Evolutionary conservation across 2,329 filamentous ascomycete species (phyloP).

Genomic region (Claviceps purpurea): DNA sequence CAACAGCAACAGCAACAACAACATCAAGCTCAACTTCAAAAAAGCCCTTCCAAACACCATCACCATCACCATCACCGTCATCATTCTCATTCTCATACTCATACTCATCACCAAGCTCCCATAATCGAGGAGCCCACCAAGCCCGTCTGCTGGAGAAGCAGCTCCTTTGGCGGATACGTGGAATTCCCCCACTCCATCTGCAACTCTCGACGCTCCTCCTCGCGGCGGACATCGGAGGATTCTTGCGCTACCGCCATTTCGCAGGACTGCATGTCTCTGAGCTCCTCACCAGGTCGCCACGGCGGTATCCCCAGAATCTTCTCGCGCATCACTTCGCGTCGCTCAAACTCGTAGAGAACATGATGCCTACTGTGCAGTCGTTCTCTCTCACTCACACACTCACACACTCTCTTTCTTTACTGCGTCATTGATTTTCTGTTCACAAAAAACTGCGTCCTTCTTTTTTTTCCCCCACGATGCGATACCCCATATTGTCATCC

Average conservation of each 20-base stretch:
- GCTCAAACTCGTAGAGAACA: slow-evolving; percentile 1
- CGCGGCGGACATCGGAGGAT: slow-evolving; percentile 4
- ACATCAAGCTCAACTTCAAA: neutral
- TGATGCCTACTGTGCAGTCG: neutral
- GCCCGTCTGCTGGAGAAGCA: slow-evolving; percentile 1
- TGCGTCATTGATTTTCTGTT: neutral
- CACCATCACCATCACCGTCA: neutral
- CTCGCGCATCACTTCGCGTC: slow-evolving; percentile 5
- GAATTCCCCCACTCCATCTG: neutral
- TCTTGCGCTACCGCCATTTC: slow-evolving; percentile 3
- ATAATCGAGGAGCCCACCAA: neutral
- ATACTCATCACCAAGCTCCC: neutral
- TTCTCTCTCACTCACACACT: neutral
- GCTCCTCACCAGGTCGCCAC: slow-evolving; percentile 6
- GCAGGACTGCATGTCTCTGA: slow-evolving; percentile 5
- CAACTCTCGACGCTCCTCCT: slow-evolving; percentile 2
- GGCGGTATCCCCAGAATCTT: slow-evolving; percentile 6
- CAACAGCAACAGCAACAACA: neutral
- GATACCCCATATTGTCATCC: neutral
- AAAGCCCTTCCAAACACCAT: neutral
- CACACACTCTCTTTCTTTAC: neutral
- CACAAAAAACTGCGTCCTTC: neutral
- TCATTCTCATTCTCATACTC: neutral
- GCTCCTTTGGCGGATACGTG: neutral
- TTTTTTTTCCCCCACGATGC: neutral